phyloP scores from a whole-genome alignment of 2,329 filamentous ascomycete genomes.

The Akanthomyces uredinophilus region DNA sequence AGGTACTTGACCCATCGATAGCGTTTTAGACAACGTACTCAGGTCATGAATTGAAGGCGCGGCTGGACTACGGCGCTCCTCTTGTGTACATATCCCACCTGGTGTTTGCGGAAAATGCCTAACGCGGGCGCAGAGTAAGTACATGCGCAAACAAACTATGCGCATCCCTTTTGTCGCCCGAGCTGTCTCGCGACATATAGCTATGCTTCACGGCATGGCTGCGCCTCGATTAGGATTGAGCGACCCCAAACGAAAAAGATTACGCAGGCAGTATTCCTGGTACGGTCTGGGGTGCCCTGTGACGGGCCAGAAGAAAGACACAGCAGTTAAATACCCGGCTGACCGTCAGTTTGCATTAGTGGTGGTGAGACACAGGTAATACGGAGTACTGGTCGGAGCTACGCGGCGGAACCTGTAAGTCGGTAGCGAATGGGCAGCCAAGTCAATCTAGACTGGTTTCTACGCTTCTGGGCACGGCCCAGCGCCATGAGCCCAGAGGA shows the following conservation, averaged over 20 bases:
- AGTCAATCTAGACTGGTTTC: background rate
- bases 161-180: background rate
- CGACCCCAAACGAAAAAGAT: background rate
- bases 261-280: background rate
- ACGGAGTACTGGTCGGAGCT: background rate
- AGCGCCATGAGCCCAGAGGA: background rate
- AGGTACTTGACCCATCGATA: too few species aligned
- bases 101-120: background rate
- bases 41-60: too few species aligned
- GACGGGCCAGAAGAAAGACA: background rate
- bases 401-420: background rate
- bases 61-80: background rate
- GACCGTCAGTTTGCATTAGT: slow-evolving; percentile 4
- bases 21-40: too few species aligned
- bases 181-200: background rate
- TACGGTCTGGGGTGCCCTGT: too few species aligned
- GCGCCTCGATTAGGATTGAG: background rate
- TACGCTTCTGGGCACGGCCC: background rate
- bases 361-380: background rate
- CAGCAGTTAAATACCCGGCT: background rate
- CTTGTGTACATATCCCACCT: background rate
- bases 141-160: slow-evolving; percentile 4
- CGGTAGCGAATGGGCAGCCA: slow-evolving; percentile 2
- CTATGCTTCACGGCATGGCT: background rate
- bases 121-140: background rate